Evolutionary conservation across 495 filamentous ascomycete genomes (phyloP), one percentile per base, ranked within the genome.

Genomic region (Pseudoneurospora amorphoporcata): DNA sequence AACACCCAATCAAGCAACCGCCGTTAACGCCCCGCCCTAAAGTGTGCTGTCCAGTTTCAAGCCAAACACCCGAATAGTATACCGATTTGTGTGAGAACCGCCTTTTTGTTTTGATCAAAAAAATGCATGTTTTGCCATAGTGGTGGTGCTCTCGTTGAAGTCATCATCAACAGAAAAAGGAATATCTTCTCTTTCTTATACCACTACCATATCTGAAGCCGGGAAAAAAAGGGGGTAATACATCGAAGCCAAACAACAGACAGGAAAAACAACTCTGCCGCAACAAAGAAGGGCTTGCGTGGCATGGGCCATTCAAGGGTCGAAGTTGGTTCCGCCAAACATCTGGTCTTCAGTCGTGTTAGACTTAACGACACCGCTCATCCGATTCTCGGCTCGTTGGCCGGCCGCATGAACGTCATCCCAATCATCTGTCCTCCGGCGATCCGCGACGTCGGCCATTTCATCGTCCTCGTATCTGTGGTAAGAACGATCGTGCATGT

Each of bases 301-400:
- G 39, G n/a, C 23, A 29, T 32, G 32, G 53, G 45, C 17, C 17
- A 35, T 10, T 79, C 76, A 83, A 70, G 80, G 78, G 74, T 93
- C 91, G 83, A 94, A 94, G 75, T 90, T 89, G 42, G 88, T 87
- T 69, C 88, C 86, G 78, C 91, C 91, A 82, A 94, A 92, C 77
- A 93, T 88, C 69, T 88, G 89, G 74, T 94, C 92, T 70, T 87
- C 84, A 72, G 88, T 88, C 61, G 88, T 86, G 75, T 82, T 81
- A 70, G 89, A 88, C 83, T 86, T 90, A 47, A 92, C 86, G 72
- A 93, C 87, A 8, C 91, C 91, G 78, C 89, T 91, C 91, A 94
- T 94, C 65, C 89, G 87, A 75, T 92, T 88, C 45, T 79, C 75
- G 72, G 80, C 82, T 23, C 83, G 79, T 16, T 79, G 78, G 43